These are phyloP conservation scores for Xylaria sp. DNA, from an alignment of 2,329 filamentous ascomycete genomes.

Conservation along the genomic window DNA sequence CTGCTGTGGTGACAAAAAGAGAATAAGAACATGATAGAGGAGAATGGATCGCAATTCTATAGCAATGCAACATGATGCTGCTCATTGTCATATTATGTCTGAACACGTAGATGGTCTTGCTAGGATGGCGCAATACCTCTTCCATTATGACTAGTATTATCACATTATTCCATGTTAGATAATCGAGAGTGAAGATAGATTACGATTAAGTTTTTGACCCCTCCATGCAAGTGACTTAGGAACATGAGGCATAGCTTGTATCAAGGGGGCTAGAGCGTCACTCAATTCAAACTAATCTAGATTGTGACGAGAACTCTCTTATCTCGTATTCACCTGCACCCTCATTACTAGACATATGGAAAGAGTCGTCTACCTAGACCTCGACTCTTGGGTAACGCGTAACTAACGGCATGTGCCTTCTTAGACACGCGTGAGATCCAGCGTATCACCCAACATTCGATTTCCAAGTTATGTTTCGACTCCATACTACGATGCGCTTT, in stretches of 20 bases:
- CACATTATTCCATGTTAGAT: neutral
- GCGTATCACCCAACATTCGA: neutral
- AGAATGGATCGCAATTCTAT: neutral
- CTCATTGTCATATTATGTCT: neutral
- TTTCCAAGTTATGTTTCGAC: neutral
- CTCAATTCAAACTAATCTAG: neutral
- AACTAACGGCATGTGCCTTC: neutral
- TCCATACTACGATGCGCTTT: neutral
- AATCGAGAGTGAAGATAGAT: neutral
- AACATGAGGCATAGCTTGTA: slow-evolving; percentile 42
- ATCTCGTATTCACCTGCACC: neutral
- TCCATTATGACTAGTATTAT: neutral
- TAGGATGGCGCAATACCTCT: neutral
- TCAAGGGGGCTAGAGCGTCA: slow-evolving; percentile 21
- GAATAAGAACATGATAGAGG: neutral
- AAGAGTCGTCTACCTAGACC: neutral
- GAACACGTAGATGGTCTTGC: neutral
- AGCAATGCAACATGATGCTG: neutral
- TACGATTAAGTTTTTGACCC: neutral
- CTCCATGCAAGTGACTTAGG: slow-evolving; percentile 16
- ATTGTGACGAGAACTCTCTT: neutral
- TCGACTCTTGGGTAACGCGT: neutral
- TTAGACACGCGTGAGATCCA: neutral
- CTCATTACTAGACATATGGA: neutral
- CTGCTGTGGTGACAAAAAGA: neutral